phyloP scores from a whole-genome alignment of 73 alveolate genomes.

The Paramecium octaurelia region DNA sequence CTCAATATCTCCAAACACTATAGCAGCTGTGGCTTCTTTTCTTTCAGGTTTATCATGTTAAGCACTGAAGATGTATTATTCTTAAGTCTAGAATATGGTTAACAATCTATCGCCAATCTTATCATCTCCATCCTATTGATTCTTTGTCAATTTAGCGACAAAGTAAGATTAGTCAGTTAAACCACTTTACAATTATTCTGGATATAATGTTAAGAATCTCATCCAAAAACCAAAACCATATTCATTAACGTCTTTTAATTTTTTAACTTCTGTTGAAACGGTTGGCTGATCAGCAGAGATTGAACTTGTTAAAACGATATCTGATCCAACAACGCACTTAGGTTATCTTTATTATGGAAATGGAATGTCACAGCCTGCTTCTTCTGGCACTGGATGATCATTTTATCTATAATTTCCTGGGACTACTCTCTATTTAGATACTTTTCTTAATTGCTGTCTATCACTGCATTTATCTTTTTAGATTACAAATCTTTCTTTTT shows the following conservation, averaged over 20 bases:
- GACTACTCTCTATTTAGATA: not conserved
- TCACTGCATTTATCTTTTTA: not conserved
- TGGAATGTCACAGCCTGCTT: not conserved
- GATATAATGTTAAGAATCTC: conserved; percentile 2
- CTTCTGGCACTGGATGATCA: conserved; percentile 43
- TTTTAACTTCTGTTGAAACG: not conserved
- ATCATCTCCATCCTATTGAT: not conserved
- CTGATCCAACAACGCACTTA: conserved; percentile 34
- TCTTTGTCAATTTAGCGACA: conserved; percentile 32
- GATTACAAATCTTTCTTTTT: not conserved
- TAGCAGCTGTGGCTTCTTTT: conserved; percentile 30
- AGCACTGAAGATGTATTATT: conserved; percentile 11
- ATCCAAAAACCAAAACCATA: conserved; percentile 44
- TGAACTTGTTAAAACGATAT: not conserved
- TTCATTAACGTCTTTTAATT: conserved; percentile 32
- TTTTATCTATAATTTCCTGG: conserved; percentile 13
- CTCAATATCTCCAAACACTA: conserved; percentile 42
- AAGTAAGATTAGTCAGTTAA: not conserved
- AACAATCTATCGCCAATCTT: not conserved
- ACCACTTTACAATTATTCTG: not conserved
- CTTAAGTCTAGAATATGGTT: not conserved
- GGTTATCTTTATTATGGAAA: conserved; percentile 16
- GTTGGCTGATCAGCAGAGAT: conserved; percentile 12
- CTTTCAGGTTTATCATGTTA: conserved; percentile 30
- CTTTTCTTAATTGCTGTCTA: not conserved